These are phyloP conservation scores for Castanea sativa DNA, from an alignment of 306 rosid species.

Conservation along the genomic window DNA sequence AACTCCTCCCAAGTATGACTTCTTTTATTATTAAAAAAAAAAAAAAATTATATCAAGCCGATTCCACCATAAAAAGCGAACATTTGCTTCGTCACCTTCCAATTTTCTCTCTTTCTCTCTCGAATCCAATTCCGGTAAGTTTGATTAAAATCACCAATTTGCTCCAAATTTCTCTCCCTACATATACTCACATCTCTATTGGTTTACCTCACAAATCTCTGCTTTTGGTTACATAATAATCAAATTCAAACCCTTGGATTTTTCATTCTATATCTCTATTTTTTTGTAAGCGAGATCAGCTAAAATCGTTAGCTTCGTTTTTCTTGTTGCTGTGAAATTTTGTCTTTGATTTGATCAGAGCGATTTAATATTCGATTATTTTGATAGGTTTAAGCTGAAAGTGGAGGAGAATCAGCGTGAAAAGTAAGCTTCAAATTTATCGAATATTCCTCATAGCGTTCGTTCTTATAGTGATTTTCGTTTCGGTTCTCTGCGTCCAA, in stretches of 20 bases:
- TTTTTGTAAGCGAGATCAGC: conserved; percentile 14
- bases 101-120: neutral
- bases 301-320: neutral
- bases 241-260: neutral
- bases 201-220: neutral
- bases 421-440: neutral
- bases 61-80: conserved; percentile 15
- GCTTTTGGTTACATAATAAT: neutral
- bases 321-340: neutral
- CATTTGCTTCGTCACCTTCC: neutral
- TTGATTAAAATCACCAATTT: neutral
- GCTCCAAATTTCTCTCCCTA: neutral
- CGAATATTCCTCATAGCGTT: conserved; percentile 1
- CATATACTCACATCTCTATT: neutral
- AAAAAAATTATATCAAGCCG: neutral
- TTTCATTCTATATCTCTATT: neutral
- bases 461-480: neutral
- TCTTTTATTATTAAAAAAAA: neutral
- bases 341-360: neutral
- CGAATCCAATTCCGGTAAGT: conserved; percentile 11
- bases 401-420: neutral
- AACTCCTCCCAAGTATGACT: too few relatives aligned
- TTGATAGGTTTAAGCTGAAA: conserved; percentile 4
- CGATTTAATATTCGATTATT: too few relatives aligned
- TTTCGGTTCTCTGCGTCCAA: neutral